A percentile compares a stretch with the other conserved stretches of the same genome.
These are phyloP conservation scores for Diplodia sapinea DNA, from an alignment of 2,329 filamentous ascomycete species.

Conservation along the genomic window DNA sequence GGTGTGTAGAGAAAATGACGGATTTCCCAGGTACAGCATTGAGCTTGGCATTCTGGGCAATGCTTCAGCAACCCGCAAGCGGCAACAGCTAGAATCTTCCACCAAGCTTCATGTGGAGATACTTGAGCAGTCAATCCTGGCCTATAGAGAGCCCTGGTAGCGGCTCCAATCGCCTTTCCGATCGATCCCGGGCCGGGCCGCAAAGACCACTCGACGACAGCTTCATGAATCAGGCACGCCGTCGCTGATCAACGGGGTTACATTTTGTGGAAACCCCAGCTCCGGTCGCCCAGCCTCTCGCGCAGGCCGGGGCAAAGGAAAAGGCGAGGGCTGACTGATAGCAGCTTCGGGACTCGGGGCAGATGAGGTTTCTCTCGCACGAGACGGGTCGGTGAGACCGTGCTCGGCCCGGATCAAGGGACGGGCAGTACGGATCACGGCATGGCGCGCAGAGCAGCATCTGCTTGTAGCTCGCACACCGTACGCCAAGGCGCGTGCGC, in stretches of 20 bases:
- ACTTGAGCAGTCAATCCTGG: neutral
- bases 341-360: neutral
- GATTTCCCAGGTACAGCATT: neutral
- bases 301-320: constrained; percentile 2
- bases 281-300: neutral
- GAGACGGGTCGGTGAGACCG: neutral
- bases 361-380: neutral
- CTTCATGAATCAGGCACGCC: neutral
- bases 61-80: neutral
- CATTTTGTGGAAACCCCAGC: neutral
- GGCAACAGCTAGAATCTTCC: neutral
- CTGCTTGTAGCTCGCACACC: neutral
- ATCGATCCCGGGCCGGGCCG: constrained; percentile 22
- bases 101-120: neutral
- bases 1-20: neutral
- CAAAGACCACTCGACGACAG: constrained; percentile 9
- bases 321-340: no score
- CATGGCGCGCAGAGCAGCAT: constrained; percentile 4
- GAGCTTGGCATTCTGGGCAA: neutral
- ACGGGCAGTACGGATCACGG: constrained; percentile 6
- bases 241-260: neutral
- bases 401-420: constrained; percentile 4
- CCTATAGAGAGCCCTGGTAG: constrained; percentile 2
- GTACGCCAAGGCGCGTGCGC: neutral
- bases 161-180: constrained; percentile 22